Evolutionary conservation across 257 asterid genomes (phyloP), one percentile per base, ranked within the genome.

Genomic region (Ehretia macrophylla): DNA sequence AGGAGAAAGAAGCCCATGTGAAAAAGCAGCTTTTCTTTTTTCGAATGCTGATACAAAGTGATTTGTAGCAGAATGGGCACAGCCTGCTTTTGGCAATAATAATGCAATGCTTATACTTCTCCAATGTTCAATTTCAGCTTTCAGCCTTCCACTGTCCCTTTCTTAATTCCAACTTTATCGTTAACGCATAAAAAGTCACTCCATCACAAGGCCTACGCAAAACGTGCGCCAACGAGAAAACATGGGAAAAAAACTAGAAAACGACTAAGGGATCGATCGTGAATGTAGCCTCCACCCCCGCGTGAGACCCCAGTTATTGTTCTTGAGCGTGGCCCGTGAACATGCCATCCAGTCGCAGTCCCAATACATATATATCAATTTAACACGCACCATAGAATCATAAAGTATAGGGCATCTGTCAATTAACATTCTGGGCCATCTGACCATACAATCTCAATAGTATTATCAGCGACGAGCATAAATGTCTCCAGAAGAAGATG

Each of bases 51-150:
- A 32, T 17, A 17, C 23, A 55, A 32, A 14, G 8, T 27, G 59
- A 16, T 13, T 32, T 13, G 14, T n/a, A 8, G 48, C 48, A 42
- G 16, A 42, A 38, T 37, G 61, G 59, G 61, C 61, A 56, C 18
- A 56, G 13, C 20, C 61, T 56, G 21, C 48, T 35, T 18, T 56
- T 37, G 22, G 39, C 22, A 38, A 42, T 38, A 56, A 37, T 56
- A 56, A 56, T 56, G 18, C 47, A 42, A 42, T 42, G 3, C 47
- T 42, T 42, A 10, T 42, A 42, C 47, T 42, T 42, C 14, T 42
- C 47, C 11, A 42, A 10, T 42, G 14, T 3, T 14, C 47, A 42
- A 42, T 42, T 42, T 42, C 47, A 42, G 47, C 47, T 42, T 14
- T 42, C 47, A 42, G 16, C 47, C 47, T 42, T 10, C 47, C 16